phyloP scores from a whole-genome alignment of 345 rosid genomes.

The Populus deltoides region DNA sequence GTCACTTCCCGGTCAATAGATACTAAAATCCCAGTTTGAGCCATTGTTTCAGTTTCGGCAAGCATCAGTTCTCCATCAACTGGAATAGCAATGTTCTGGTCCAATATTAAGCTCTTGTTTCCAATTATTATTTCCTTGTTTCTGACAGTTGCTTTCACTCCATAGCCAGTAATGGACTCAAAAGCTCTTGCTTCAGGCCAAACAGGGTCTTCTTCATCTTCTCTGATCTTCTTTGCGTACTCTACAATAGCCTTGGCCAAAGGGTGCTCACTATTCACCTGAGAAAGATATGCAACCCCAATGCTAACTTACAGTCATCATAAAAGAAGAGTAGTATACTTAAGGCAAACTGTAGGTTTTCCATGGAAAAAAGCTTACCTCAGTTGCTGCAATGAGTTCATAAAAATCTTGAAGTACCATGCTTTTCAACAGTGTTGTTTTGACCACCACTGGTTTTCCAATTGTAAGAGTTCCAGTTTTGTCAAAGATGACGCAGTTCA shows the following conservation, averaged over 20 bases:
- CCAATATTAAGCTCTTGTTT: conserved; percentile 70
- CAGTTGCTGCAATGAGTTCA: conserved; percentile 81
- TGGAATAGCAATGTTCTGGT: conserved; percentile 43
- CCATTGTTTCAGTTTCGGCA: conserved; percentile 66
- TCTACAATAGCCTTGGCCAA: conserved; percentile 82
- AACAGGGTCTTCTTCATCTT: conserved; percentile 64
- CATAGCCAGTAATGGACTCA: conserved; percentile 74
- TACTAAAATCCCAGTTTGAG: conserved; percentile 77
- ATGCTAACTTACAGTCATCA: too few relatives aligned
- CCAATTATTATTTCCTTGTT: conserved; percentile 68
- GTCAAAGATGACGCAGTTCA: conserved; percentile 86
- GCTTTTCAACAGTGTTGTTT: conserved; percentile 62
- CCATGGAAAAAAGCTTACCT: conserved; percentile 41
- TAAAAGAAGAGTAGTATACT: too few relatives aligned
- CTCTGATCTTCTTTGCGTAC: conserved; percentile 72
- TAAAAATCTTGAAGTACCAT: conserved; percentile 72
- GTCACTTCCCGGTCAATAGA: conserved; percentile 54
- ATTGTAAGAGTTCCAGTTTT: conserved; percentile 95
- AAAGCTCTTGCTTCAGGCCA: conserved; percentile 87
- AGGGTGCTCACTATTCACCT: conserved; percentile 93
- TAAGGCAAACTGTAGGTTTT: too few relatives aligned
- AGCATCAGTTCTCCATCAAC: conserved; percentile 61
- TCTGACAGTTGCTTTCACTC: conserved; percentile 67
- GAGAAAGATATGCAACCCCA: not conserved
- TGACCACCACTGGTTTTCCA: conserved; percentile 85